These are phyloP conservation scores for Aspergillus ostianus DNA, from an alignment of 495 filamentous ascomycete species.

Conservation along the genomic window DNA sequence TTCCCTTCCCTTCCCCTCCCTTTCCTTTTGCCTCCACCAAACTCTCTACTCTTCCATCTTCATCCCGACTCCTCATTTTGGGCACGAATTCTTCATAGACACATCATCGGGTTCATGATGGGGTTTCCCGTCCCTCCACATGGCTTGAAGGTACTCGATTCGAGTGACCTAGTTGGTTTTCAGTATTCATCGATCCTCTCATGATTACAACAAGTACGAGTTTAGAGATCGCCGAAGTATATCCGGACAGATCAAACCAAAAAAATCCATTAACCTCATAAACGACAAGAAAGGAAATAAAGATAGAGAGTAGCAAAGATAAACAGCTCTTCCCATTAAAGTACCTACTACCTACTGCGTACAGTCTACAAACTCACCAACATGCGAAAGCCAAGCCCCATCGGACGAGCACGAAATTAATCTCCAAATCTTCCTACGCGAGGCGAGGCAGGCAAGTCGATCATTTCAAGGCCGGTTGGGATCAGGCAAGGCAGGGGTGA, in stretches of 20 bases:
- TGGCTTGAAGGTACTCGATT: not conserved
- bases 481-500: slow-evolving; percentile 2
- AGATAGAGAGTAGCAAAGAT: slow-evolving; percentile 10
- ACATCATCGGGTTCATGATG: not conserved
- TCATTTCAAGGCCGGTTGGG: slow-evolving; percentile 1
- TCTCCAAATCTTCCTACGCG: not conserved
- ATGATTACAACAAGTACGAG: too few relatives aligned
- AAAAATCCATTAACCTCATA: slow-evolving; percentile 4
- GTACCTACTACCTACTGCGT: too few relatives aligned
- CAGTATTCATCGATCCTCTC: too few relatives aligned
- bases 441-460: slow-evolving; percentile 5
- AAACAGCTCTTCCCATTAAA: not conserved
- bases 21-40: too few relatives aligned
- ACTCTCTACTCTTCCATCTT: not conserved
- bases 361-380: too few relatives aligned
- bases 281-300: slow-evolving; percentile 10
- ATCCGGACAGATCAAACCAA: not conserved
- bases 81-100: not conserved
- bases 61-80: not conserved
- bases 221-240: not conserved
- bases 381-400: not conserved
- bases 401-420: not conserved
- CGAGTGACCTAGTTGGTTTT: too few relatives aligned
- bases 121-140: not conserved
- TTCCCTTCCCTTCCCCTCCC: not conserved